A percentile compares a stretch with the other conserved stretches of the same genome.
phyloP scores from a whole-genome alignment of 2,329 filamentous ascomycete species.

The Stachybotrys echinatus region DNA sequence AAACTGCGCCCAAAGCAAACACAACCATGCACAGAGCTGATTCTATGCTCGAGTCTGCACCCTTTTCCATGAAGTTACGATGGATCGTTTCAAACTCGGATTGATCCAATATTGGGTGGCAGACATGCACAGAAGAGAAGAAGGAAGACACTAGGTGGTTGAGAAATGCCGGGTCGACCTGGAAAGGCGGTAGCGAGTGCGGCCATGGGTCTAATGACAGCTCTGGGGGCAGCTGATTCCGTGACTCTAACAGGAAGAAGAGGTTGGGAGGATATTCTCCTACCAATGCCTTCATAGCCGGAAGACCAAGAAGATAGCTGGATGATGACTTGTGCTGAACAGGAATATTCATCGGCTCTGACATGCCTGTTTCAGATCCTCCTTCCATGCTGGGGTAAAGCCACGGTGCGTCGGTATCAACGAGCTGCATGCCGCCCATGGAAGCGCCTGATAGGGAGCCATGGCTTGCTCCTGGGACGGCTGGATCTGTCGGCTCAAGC shows the following conservation, averaged over 20 bases:
- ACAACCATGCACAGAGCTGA: slow-evolving; percentile 23
- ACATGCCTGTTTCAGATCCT: slow-evolving; percentile 6
- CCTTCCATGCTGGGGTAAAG: neutral
- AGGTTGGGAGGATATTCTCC: slow-evolving; percentile 21
- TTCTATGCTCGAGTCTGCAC: slow-evolving; percentile 15
- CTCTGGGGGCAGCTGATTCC: slow-evolving; percentile 14
- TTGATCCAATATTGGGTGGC: slow-evolving; percentile 20
- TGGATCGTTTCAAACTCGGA: slow-evolving; percentile 18
- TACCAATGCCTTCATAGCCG: slow-evolving; percentile 19
- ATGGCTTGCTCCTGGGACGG: slow-evolving; percentile 8
- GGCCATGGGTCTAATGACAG: slow-evolving; percentile 11
- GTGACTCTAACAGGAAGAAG: slow-evolving; percentile 20
- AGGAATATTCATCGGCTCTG: slow-evolving; percentile 20
- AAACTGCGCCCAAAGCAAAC: slow-evolving; percentile 19
- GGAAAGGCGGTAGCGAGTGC: slow-evolving; percentile 1
- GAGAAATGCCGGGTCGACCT: slow-evolving; percentile 9
- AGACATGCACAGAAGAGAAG: slow-evolving; percentile 17
- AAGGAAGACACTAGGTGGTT: slow-evolving; percentile 18
- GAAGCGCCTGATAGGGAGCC: slow-evolving; percentile 5
- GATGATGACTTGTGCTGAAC: slow-evolving; percentile 22
- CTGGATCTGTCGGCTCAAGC: slow-evolving; percentile 5
- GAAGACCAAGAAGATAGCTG: slow-evolving; percentile 18
- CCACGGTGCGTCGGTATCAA: slow-evolving; percentile 3
- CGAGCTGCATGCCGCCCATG: slow-evolving; percentile 1
- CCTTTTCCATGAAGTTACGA: slow-evolving; percentile 11